phyloP scores from a whole-genome alignment of 495 filamentous ascomycete genomes.

The Oidiodendron maius region DNA sequence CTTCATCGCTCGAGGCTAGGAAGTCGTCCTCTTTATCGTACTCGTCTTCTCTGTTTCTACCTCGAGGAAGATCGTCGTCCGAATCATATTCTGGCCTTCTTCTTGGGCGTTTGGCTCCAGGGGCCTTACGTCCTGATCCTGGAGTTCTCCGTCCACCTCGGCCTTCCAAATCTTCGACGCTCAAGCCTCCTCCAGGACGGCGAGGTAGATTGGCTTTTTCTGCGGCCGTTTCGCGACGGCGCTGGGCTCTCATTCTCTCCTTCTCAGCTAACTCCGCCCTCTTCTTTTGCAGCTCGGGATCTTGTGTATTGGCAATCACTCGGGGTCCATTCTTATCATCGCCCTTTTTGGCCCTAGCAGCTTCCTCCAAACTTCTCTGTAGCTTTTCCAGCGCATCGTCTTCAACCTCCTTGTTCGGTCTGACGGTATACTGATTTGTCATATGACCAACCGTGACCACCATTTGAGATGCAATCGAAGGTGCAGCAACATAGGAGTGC shows the following conservation, averaged over 20 bases:
- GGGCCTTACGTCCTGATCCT: slow-evolving; percentile 36
- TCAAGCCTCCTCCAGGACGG: slow-evolving; percentile 53
- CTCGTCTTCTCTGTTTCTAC: slow-evolving; percentile 65
- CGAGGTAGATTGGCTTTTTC: slow-evolving; percentile 58
- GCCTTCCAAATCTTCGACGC: slow-evolving; percentile 69
- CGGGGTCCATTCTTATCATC: slow-evolving; percentile 38
- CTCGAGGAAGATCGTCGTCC: slow-evolving; percentile 59
- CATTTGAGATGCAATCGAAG: slow-evolving; percentile 60
- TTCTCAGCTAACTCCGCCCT: slow-evolving; percentile 70
- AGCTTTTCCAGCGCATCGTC: slow-evolving; percentile 75
- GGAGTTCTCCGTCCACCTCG: slow-evolving; percentile 40
- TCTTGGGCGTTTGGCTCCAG: slow-evolving; percentile 23
- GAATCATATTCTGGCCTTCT: slow-evolving; percentile 44
- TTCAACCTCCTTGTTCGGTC: slow-evolving; percentile 60
- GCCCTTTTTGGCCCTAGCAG: slow-evolving; percentile 32
- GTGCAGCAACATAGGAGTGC: slow-evolving; percentile 76
- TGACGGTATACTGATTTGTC: slow-evolving; percentile 67
- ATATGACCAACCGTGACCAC: slow-evolving; percentile 76
- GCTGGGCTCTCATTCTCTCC: slow-evolving; percentile 60
- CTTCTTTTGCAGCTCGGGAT: slow-evolving; percentile 75
- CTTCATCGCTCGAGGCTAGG: slow-evolving; percentile 69
- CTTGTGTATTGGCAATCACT: slow-evolving; percentile 57
- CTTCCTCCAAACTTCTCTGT: slow-evolving; percentile 61
- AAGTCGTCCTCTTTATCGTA: slow-evolving; percentile 81
- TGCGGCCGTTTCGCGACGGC: slow-evolving; percentile 60